Percentiles rank a stretch among this genome's conserved stretches.
Evolutionary conservation across 371 early-diverging fungal species (phyloP).

Genomic region (Actinomucor elegans): DNA sequence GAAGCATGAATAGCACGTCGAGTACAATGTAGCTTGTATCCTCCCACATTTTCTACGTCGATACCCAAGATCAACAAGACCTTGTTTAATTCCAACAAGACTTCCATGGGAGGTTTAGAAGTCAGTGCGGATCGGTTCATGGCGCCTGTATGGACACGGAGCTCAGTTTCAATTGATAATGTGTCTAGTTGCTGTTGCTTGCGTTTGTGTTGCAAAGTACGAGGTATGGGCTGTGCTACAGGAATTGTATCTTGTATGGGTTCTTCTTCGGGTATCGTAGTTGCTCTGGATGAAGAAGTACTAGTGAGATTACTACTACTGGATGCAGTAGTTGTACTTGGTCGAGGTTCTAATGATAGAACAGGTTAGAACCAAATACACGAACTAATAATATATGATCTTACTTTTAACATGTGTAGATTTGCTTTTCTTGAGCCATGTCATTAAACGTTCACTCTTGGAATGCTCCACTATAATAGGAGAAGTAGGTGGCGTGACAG

Average conservation of each 20-base stretch:
- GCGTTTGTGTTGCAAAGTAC: background rate
- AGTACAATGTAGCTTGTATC: constrained; percentile 71
- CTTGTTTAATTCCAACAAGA: constrained; percentile 66
- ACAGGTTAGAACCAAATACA: background rate
- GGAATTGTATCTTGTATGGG: constrained; percentile 2
- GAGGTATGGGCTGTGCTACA: background rate
- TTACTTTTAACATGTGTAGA: constrained; percentile 10
- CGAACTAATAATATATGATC: background rate
- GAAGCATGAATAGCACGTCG: constrained; percentile 38
- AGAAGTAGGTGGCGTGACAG: constrained; percentile 1
- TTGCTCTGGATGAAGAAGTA: background rate
- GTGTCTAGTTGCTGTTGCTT: constrained; percentile 5
- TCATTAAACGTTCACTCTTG: constrained; percentile 12
- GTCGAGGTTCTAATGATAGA: background rate
- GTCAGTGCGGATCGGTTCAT: constrained; percentile 75
- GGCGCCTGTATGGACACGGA: constrained; percentile 74
- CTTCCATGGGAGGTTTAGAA: constrained; percentile 67
- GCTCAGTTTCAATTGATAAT: constrained; percentile 35
- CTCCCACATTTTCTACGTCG: constrained; percentile 62
- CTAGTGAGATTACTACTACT: background rate
- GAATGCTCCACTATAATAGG: constrained; percentile 7
- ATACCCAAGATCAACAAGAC: constrained; percentile 67
- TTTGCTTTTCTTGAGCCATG: constrained; percentile 20
- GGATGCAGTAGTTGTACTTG: background rate
- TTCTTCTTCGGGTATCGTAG: constrained; percentile 5